Base-by-base conservation (phyloP, 108 stramenopile genomes). In the Aurantiochytrium sp. region DNA sequence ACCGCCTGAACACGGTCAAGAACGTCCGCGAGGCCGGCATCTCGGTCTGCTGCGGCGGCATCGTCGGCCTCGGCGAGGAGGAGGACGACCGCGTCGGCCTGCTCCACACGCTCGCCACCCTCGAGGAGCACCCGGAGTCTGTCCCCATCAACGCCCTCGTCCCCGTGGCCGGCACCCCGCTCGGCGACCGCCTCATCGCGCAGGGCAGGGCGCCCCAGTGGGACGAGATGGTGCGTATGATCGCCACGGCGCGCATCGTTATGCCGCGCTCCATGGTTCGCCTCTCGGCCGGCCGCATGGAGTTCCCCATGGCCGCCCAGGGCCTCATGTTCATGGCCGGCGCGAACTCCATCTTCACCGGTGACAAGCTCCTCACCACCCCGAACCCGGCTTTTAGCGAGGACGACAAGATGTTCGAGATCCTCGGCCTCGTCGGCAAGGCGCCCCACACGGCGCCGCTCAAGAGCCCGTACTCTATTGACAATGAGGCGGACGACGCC, bases 231-330 rank as follows among this genome's bases (percentile, higher is more conserved):
- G 95, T 95, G 37, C 94, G 98, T 5, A 97, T 97, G 98, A 97
- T 98, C 90, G 98, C 97, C 68, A 97, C 98, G 54, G 97, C 98
- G 24, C 94, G 98, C 34, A 95, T 97, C 54, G 96, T 97, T 37
- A 97, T 98, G 97, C 98, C 98, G 0, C 94, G 95, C 27, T 97
- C 97, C 54, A 97, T 98, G 98, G 98, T 98, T 34, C 96, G 98
- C 8, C 93, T 98, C 59, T 96, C 95, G 32, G 98, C 98, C 8
- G 98, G 98, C 22, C 94, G 98, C 24, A 89, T 98, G 48, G 95
- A 95, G 73, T 97, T 98, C 89, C 94, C 94, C 55, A 93, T 97
- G 87, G 96, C 96, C 36, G 98, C 97, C 87, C 97, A 98, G 91
- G 97, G 90, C 87, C 87, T 98, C 59, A 97, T 98, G 97, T 98